These are phyloP conservation scores for Trametes cinnabarina DNA, from an alignment of 768 basidiomycete genomes.

Conservation along the genomic window DNA sequence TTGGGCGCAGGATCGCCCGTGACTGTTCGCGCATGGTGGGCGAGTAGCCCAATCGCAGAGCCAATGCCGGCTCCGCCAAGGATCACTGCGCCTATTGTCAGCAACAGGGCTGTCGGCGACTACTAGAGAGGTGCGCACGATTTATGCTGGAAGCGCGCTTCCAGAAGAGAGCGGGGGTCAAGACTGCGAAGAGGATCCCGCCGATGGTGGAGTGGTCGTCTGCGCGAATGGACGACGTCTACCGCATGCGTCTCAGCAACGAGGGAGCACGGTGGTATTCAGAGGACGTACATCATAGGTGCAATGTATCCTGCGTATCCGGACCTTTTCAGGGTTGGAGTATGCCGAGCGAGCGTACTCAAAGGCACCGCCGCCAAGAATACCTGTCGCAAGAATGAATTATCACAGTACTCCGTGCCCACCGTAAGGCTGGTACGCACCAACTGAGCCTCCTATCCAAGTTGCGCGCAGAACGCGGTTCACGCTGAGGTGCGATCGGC, in stretches of 20 bases:
- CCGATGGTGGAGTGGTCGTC: constrained; percentile 81
- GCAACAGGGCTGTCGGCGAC: background rate
- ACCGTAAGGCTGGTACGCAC: constrained; percentile 34
- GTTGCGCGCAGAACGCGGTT: constrained; percentile 69
- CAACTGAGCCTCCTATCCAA: constrained; percentile 66
- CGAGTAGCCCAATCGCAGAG: constrained; percentile 54
- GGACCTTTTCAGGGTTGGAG: constrained; percentile 48
- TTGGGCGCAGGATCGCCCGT: constrained; percentile 52
- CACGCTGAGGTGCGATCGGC: constrained; percentile 51
- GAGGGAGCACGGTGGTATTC: background rate
- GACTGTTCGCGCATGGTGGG: constrained; percentile 53
- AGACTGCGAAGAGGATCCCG: constrained; percentile 55
- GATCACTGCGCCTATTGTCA: constrained; percentile 47
- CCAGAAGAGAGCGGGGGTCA: constrained; percentile 73
- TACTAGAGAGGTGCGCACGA: constrained; percentile 38
- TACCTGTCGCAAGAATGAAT: constrained; percentile 35
- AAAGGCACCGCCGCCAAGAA: constrained; percentile 51
- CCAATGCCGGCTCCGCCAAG: constrained; percentile 73
- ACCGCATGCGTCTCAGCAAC: background rate
- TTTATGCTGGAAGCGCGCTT: constrained; percentile 61
- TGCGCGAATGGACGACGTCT: constrained; percentile 59
- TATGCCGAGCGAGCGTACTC: constrained; percentile 60
- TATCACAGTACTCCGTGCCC: background rate
- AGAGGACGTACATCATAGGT: constrained; percentile 54
- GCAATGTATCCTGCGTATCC: constrained; percentile 46